These are phyloP conservation scores for Protomyces arabidopsidicola DNA, from an alignment of 1,139 yeast species.

Conservation along the genomic window DNA sequence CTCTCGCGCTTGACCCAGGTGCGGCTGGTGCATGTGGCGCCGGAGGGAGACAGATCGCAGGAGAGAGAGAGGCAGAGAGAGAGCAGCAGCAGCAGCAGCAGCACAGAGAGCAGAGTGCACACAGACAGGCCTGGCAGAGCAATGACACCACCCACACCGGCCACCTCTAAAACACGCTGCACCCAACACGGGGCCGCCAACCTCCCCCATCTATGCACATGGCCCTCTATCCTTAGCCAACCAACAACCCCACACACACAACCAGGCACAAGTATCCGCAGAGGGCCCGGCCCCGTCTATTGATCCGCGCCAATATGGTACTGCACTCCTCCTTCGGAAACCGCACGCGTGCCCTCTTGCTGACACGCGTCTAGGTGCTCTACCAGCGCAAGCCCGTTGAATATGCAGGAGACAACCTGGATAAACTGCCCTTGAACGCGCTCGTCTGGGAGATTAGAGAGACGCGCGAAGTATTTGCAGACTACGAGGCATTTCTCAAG, in stretches of 20 bases:
- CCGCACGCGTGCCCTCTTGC: not conserved
- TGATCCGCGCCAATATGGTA: too few relatives aligned
- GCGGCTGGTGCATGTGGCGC: not conserved
- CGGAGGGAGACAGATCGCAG: not conserved
- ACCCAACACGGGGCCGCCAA: too few relatives aligned
- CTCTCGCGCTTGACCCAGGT: not conserved
- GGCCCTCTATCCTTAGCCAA: too few relatives aligned
- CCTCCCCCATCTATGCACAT: too few relatives aligned
- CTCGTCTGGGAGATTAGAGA: conserved; percentile 24
- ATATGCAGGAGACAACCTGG: conserved; percentile 6
- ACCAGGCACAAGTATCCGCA: too few relatives aligned
- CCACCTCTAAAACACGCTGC: too few relatives aligned
- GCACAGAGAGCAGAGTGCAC: not conserved
- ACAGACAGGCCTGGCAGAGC: too few relatives aligned
- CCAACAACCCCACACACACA: too few relatives aligned
- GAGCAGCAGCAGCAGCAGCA: not conserved
- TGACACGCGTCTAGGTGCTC: conserved; percentile 31
- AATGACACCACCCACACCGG: not conserved
- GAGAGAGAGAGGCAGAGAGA: not conserved
- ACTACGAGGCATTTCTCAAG: conserved; percentile 67
- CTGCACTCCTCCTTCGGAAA: too few relatives aligned
- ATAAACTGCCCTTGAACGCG: conserved; percentile 25
- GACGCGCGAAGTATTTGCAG: conserved; percentile 31
- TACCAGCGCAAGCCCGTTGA: conserved; percentile 33
- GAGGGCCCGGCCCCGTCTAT: too few relatives aligned